Evolutionary conservation across 805 yeast species (phyloP), one percentile per base, ranked within the genome.

Genomic region (Candida dendrica): DNA sequence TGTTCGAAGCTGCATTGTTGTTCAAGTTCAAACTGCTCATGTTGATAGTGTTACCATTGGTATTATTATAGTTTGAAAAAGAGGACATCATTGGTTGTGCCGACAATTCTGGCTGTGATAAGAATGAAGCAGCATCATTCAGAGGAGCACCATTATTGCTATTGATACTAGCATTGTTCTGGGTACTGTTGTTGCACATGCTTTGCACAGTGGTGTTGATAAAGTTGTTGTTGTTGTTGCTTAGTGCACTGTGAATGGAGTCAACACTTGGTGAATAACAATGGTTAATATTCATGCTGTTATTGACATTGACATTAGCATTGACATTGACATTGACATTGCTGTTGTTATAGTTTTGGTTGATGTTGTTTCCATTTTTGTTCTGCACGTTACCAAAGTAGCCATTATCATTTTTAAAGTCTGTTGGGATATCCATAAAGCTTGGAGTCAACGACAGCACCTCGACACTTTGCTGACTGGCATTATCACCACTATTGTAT

Each of bases 371-470:
- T 14, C 8, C 24, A 13, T 17, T 22, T 8, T 22, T 22, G 8
- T 20, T 18, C 15, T 35, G 35, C 22, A 26, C 22, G 17, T 30
- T 22, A 3, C 14, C 14, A n/a, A 41, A 41, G 20, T 33, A 27
- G 3, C 37, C 37, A 15, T 40, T 42, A 4, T 42, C 31, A 31
- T 45, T 43, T 19, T 42, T 15, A 22, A 22, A 35, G 35, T 37
- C 42, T 15, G 53, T 59, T 6, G 65, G 64, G 32, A 60, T 60
- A 46, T 67, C 72, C 59, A 63, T 58, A 40, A 66, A 66, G 36
- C 67, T 60, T 6, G 72, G 71, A 5, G 69, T 66, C 36, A 67
- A 41, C 1, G 71, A 64, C 13, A 66, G 42, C 5, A 64, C 71
- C 45, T 66, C 72, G 5, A 65, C 69, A 40, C 63, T 58, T 32